A percentile compares a stretch with the other conserved stretches of the same genome.
Evolutionary conservation across 805 yeast species (phyloP).

Genomic region (Saccharomycopsis fermentans): DNA sequence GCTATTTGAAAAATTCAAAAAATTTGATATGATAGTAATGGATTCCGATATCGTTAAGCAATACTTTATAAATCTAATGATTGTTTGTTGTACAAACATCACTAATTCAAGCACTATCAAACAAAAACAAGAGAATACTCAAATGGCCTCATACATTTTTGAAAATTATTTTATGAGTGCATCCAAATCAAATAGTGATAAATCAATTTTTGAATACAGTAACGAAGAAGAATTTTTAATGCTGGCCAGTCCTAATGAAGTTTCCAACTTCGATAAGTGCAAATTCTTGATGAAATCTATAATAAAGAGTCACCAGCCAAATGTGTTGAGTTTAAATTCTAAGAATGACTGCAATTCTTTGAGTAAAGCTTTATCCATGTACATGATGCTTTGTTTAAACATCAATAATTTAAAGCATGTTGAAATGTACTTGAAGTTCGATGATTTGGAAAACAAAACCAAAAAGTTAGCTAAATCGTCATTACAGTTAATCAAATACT

Average conservation of each 20-base stretch:
- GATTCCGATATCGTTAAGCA: background rate
- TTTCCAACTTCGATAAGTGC: background rate
- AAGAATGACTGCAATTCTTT: background rate
- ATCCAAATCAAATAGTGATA: background rate
- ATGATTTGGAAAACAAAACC: background rate
- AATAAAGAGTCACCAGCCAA: background rate
- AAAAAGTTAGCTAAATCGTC: background rate
- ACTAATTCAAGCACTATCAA: background rate
- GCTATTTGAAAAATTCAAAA: constrained; percentile 11
- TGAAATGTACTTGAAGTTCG: constrained; percentile 1
- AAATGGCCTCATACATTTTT: background rate
- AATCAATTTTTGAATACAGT: background rate
- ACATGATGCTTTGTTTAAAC: background rate
- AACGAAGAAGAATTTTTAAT: background rate
- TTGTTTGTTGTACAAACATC: constrained; percentile 4
- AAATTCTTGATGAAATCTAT: constrained; percentile 2
- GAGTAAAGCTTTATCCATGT: constrained; percentile 1
- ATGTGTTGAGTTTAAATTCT: background rate
- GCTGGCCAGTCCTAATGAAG: background rate
- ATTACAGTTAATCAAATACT: constrained; percentile 3
- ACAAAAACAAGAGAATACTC: background rate
- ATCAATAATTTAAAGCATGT: constrained; percentile 1
- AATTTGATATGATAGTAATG: constrained; percentile 5
- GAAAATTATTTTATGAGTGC: background rate
- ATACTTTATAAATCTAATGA: constrained; percentile 8